Conservation (phyloP, 441 rosid species). For the Dalechampia spathulata region DNA sequence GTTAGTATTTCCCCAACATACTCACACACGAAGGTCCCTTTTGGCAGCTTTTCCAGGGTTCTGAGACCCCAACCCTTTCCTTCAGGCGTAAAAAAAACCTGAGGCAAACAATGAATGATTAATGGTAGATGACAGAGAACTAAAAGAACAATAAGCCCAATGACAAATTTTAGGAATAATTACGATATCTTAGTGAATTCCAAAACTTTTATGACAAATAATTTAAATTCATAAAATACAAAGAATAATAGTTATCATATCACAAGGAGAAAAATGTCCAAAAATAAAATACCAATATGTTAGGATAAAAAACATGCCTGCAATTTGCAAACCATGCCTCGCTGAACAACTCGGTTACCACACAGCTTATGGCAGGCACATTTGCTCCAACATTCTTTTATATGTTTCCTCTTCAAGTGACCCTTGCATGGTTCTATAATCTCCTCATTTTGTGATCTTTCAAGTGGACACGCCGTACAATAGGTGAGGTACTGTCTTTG, state of each 20-base stretch:
- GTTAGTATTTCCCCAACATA: conserved; percentile 84
- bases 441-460: conserved; percentile 49
- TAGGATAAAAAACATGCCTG: conserved; percentile 43
- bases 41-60: conserved; percentile 71
- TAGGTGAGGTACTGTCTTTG: conserved; percentile 36
- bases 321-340: conserved; percentile 61
- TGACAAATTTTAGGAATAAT: conserved; percentile 1
- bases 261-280: too few species aligned
- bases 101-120: conserved; percentile 15
- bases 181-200: neutral
- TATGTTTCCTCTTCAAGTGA: conserved; percentile 63
- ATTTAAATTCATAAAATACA: neutral
- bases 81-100: conserved; percentile 76
- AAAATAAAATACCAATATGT: neutral
- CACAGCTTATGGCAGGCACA: conserved; percentile 80
- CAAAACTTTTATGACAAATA: neutral
- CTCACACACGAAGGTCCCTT: conserved; percentile 89
- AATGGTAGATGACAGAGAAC: neutral
- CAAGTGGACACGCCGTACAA: conserved; percentile 71
- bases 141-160: neutral
- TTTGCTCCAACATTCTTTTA: conserved; percentile 86
- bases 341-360: conserved; percentile 89
- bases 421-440: conserved; percentile 73
- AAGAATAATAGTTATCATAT: neutral
- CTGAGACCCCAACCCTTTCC: conserved; percentile 95